Base-by-base conservation (phyloP, 2,329 filamentous ascomycete genomes). In the Diaporthe aspalathi region DNA sequence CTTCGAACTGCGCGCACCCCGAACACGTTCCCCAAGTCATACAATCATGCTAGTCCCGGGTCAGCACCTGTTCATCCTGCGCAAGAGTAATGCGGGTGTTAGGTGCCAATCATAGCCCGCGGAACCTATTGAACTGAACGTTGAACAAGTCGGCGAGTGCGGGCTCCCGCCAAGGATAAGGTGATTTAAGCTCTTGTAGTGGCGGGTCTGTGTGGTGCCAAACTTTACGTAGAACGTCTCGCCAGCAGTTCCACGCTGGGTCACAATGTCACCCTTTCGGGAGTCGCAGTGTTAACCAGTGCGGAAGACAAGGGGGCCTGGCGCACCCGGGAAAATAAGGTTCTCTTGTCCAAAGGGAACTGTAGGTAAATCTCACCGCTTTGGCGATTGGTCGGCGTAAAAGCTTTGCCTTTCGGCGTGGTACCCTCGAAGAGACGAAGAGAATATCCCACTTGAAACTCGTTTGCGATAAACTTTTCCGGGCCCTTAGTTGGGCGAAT, bases 121-220 rank as follows among this genome's bases (percentile, higher is more conserved):
- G 2, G 11, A 17, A 47, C 8, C n/a, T 16, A 7, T 9, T 35
- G 5, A 35, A 29, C 27, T 16, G 24, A 38, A 35, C 43, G 57
- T 32, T 29, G 60, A 35, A 20, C 27, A 6, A 3, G 35, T 20
- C n/a, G 14, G 50, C 1, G 54, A 35, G 43, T n/a, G n/a, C n/a
- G 27, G 5, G 20, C 43, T 22, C 43, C 6, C 8, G 60, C 60
- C 60, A 63, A 63, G 43, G 38, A 22, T 9, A 35, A 22, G 27
- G 24, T 22, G 27, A 47, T 50, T 63, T 63, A 63, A 63, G 60
- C 60, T 63, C 60, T 49, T 29, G 60, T 63, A 49, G 60, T 35
- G 43, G 5, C 43, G 60, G 49, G 60, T 24, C 60, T 63, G 43
- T 63, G 57, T 49, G 57, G 40, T 63, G 57, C 57, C 43, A 63